Base-by-base conservation (phyloP, 2,329 filamentous ascomycete genomes). In the Phialocephala subalpina region DNA sequence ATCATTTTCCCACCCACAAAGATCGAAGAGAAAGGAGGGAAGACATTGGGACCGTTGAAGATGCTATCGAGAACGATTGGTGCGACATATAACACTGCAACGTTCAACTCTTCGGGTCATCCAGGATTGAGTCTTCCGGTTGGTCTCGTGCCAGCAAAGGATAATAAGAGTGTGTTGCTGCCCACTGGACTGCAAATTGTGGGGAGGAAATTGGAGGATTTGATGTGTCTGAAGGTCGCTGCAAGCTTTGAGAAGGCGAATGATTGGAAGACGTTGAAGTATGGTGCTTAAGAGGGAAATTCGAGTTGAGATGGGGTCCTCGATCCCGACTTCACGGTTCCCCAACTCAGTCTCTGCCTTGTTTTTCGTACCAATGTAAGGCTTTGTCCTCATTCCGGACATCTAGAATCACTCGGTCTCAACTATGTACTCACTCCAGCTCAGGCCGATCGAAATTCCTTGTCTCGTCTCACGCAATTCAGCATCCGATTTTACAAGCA, bases 181-280 rank as follows among this genome's bases (percentile, higher is more conserved):
- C 86, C 84, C 0, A 84, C 86, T 0, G 84, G 85, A 0, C 78
- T 87, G 77, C 85, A 88, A 70, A 80, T 88, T 58, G 82, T 87
- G 9, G 85, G 84, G 0, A 81, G 78, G 5, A 78, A 82, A 68
- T 86, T 84, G 82, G 78, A 80, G 58, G 58, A 60, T 68, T 78
- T 80, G 67, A 80, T 75, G 60, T 75, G 86, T 7, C 74, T 83
- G 2, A 73, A 75, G 29, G 78, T 80, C 18, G 83, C 79, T 2
- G 78, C 80, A 69, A 81, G 80, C 14, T 84, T 82, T 80, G 82
- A 85, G 73, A 74, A 70, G 38, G 73, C 66, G 0, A 80, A 80
- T 69, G 78, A 83, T 62, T 86, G 83, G 83, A 79, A 76, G 65
- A 47, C 47, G 18, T 35, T 64, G 57, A 64, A 47, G 20, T 60